Evolutionary conservation across 2,329 filamentous ascomycete species (phyloP), one percentile per base, ranked within the genome.

Genomic region (Seiridium cupressi): DNA sequence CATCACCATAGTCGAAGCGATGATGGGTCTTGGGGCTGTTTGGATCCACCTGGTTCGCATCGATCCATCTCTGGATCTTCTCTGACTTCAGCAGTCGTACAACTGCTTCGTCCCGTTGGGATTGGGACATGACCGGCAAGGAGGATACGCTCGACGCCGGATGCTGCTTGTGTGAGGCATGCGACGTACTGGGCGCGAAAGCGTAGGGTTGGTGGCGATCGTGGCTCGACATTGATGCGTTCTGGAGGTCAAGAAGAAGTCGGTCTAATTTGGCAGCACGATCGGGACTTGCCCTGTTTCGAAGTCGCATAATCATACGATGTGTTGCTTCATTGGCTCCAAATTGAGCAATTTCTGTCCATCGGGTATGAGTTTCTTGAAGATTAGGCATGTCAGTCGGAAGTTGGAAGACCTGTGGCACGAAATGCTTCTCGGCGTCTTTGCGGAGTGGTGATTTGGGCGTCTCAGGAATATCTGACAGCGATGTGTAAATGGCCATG

Each of bases 401-500:
- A 9, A 83, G 68, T 38, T 75, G 68, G 11, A 65, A 70, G 4
- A 72, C 68, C 60, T 71, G 77, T 34, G 63, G 63, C 46, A 61
- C 69, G 65, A 8, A 61, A 44, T 38, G 63, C 62, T 62, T 63
- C 59, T 44, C 59, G 3, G 64, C 60, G 11, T 65, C 61, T 64
- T 79, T 79, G 6, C 68, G 72, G 1, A 71, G 70, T 0, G 84
- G 84, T 10, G 84, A 86, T 66, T 82, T 83, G 10, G 84, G 83
- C 3, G 82, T 82, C 2, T 79, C 74, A 1, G 84, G 84, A 53
- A 87, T 85, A 62, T 87, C 84, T 3, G 78, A 75, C 1, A 74
- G 67, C 53, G 81, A 79, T 1, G 80, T 79, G 66, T 88, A 88
- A 49, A 86, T 76, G n/a, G 77, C 83, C 81, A 89, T 86, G 40